Percentiles rank a stretch among this genome's conserved stretches.
These are phyloP conservation scores for Cladosporium austrohemisphaericum DNA, from an alignment of 2,329 filamentous ascomycete species.

Conservation along the genomic window DNA sequence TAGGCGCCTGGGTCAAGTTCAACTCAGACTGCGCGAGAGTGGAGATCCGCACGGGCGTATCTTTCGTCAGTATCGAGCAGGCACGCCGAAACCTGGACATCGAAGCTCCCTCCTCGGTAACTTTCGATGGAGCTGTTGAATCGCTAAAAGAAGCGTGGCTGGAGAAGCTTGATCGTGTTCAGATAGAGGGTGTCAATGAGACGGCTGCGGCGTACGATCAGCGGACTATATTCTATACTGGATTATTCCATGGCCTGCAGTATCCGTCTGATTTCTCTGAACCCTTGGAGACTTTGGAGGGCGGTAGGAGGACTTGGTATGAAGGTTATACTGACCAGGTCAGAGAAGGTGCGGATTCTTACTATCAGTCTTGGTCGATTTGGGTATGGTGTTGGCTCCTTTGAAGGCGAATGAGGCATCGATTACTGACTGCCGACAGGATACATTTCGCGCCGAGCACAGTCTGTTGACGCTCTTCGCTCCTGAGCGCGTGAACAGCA, in stretches of 20 bases:
- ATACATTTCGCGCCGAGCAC: conserved; percentile 48
- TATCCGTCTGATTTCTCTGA: conserved; percentile 50
- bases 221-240: conserved; percentile 46
- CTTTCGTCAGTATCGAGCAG: conserved; percentile 47
- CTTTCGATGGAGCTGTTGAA: conserved; percentile 40
- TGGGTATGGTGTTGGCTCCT: conserved; percentile 35
- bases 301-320: conserved; percentile 37
- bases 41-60: conserved; percentile 47
- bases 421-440: conserved; percentile 18
- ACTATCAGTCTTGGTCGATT: conserved; percentile 51
- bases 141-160: conserved; percentile 44
- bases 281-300: conserved; percentile 29
- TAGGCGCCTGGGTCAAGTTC: conserved; percentile 44
- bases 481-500: conserved; percentile 45
- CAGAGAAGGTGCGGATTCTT: conserved; percentile 42
- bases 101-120: conserved; percentile 36
- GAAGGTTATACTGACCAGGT: conserved; percentile 47
- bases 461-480: conserved; percentile 46
- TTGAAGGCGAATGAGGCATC: background rate
- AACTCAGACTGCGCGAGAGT: conserved; percentile 28
- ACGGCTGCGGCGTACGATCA: conserved; percentile 42
- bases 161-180: conserved; percentile 44
- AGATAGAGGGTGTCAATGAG: conserved; percentile 42
- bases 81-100: conserved; percentile 45
- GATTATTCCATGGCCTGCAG: conserved; percentile 46